phyloP scores from a whole-genome alignment of 495 filamentous ascomycete genomes.

The Penicillium desertorum region DNA sequence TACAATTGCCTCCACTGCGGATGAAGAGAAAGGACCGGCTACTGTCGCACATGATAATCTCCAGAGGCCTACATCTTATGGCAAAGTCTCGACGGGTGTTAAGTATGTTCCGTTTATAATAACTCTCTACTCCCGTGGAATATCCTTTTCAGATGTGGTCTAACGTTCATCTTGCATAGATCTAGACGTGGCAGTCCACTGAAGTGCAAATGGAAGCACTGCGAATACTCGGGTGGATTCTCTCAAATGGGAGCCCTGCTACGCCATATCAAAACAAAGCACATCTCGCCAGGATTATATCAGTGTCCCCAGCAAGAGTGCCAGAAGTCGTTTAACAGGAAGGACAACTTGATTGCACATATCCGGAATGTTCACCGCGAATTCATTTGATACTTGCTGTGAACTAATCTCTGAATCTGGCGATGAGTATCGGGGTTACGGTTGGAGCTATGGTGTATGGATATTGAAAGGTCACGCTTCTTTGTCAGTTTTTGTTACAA shows the following conservation, averaged over 20 bases:
- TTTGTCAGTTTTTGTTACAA: background rate
- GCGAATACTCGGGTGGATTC: slow-evolving; percentile 17
- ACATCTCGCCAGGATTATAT: slow-evolving; percentile 17
- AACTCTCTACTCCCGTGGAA: background rate
- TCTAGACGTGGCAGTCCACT: background rate
- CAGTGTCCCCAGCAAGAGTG: slow-evolving; percentile 14
- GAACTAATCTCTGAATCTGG: background rate
- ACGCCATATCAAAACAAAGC: slow-evolving; percentile 22
- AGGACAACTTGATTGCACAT: slow-evolving; percentile 20
- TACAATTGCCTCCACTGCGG: background rate
- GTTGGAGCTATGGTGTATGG: background rate
- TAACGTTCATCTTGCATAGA: background rate
- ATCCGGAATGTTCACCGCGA: slow-evolving; percentile 11
- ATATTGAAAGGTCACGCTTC: background rate
- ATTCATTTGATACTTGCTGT: background rate
- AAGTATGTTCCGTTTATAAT: background rate
- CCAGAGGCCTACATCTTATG: background rate
- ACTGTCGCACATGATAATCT: background rate
- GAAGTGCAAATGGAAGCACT: slow-evolving; percentile 21
- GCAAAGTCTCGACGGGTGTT: background rate
- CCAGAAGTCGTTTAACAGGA: slow-evolving; percentile 17
- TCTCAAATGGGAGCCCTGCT: slow-evolving; percentile 16
- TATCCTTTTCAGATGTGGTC: background rate
- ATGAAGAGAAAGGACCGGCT: background rate
- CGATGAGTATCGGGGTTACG: background rate